Evolutionary conservation across 306 rosid genomes (phyloP), one percentile per base, ranked within the genome.

Genomic region (Senna tora): DNA sequence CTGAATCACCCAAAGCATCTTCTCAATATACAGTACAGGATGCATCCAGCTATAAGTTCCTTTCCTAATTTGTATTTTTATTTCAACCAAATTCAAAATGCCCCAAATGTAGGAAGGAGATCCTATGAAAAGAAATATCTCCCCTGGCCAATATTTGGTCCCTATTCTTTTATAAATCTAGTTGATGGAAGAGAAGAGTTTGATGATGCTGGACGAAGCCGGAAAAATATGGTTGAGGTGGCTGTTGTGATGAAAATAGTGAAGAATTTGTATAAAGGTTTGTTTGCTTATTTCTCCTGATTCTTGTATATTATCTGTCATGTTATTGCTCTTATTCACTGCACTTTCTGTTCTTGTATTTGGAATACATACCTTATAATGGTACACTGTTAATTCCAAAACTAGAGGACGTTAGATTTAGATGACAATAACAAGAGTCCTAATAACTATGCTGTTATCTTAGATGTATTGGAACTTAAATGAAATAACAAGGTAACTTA

Each of bases 1-100:
- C 25, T 73, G 60, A 81, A 75, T 17, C 76, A 65, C 21, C 22
- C 82, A 0, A 87, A 84, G 59, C 83, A 84, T 33, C 84, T 89
- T 69, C 86, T 91, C 20, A 74, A 77, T 39, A 47, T 66, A 69
- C 97, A 91, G 36, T 85, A 89, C 57, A 76, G 96, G 20, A 91
- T 91, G 97, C 90, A 91, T 28, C 96, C 96, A 0, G 71, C 84
- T 2, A 87, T 91, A 42, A 87, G 96, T 66, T 75, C 14, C 0
- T 91, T 91, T 57, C 93, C 97, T 30, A 91, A 85, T 81, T 65
- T 66, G 4, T 67, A 38, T 38, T 89, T 89, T 53, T 91, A 91
- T 69, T 0, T 2, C 32, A 71, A 83, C 63, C 39, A 53, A 84
- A 81, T 89, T 25, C 33, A 20, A 3, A 78, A 91, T 52, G 91